Evolutionary conservation across 2,329 filamentous ascomycete genomes (phyloP), one percentile per base, ranked within the genome.

Genomic region (Nectriaceae sp.): DNA sequence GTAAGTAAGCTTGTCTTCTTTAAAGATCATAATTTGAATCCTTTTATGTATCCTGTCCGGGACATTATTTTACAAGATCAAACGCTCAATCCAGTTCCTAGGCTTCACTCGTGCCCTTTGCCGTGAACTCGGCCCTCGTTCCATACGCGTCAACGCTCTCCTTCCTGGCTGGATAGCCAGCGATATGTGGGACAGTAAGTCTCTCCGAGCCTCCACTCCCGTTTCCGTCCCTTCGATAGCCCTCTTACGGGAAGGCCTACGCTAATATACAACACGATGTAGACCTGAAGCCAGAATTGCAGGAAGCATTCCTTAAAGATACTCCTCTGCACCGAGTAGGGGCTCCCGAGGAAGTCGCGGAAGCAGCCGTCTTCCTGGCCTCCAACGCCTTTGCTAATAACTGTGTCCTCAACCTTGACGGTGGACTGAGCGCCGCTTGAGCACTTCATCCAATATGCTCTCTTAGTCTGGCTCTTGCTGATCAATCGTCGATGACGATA

Each of bases 351-450:
- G 90, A 96, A 66, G 82, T 95, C 24, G 90, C 90, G n/a, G 84
- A 92, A 62, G 90, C 90, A 46, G 89, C 87, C 40, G 64, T 87
- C 21, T 96, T 95, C 67, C 77, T 96, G 15, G 87, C 83, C 22
- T 78, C 78, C 40, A 96, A 94, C 67, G 74, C 81, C 53, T 96
- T 93, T 70, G 88, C 90, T 47, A 93, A 93, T 67, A 95, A 95
- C 57, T 94, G 89, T 66, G 78, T 92, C 42, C 75, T 96, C 43
- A 94, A 92, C 66, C 76, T 96, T 21, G 91, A 96, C 68, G 91
- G 91, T 15, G 91, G 91, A 2, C 68, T 95, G 57, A 91, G 88
- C 67, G 88, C 88, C 42, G 70, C 69, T 59, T 88, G 65, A 77
- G 48, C 21, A 20, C 47, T 50, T 29, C 21, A 44, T 44, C 42